A percentile compares a stretch with the other conserved stretches of the same genome.
phyloP scores from a whole-genome alignment of 768 basidiomycete genomes.

The Sporobolomyces roseus region DNA sequence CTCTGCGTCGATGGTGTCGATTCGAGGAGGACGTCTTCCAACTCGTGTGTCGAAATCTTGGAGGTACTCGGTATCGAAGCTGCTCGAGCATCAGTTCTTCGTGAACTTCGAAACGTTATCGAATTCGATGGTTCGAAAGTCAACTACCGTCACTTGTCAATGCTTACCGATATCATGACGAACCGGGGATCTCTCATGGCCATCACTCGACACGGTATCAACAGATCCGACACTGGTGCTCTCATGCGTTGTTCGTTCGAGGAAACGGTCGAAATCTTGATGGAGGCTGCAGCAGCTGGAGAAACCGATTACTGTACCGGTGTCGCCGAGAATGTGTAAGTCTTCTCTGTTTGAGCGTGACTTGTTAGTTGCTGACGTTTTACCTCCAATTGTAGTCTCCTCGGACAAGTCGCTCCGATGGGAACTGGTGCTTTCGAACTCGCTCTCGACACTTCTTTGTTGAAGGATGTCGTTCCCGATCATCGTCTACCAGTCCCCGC shows the following conservation, averaged over 20 bases:
- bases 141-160: slow-evolving; percentile 92
- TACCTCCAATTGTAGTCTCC: slow-evolving; percentile 54
- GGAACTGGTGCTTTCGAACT: slow-evolving; percentile 83
- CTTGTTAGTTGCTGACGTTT: not conserved
- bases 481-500: slow-evolving; percentile 82
- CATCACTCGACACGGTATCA: slow-evolving; percentile 98
- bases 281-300: slow-evolving; percentile 97
- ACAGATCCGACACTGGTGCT: slow-evolving; percentile 97
- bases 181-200: slow-evolving; percentile 90
- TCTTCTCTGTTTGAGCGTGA: not conserved
- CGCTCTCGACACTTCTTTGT: slow-evolving; percentile 92
- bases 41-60: slow-evolving; percentile 93
- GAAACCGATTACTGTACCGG: slow-evolving; percentile 98
- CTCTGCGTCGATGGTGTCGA: slow-evolving; percentile 95
- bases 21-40: slow-evolving; percentile 86
- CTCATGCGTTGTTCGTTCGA: slow-evolving; percentile 99
- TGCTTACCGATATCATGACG: slow-evolving; percentile 98
- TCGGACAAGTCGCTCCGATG: slow-evolving; percentile 99
- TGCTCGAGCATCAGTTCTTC: slow-evolving; percentile 87
- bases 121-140: slow-evolving; percentile 99
- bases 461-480: slow-evolving; percentile 97
- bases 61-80: slow-evolving; percentile 95
- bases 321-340: slow-evolving; percentile 86
- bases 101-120: slow-evolving; percentile 88
- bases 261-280: slow-evolving; percentile 97